A percentile compares a stretch with the other conserved stretches of the same genome.
phyloP scores from a whole-genome alignment of 2,329 filamentous ascomycete genomes.

The Albifimbria verrucaria region DNA sequence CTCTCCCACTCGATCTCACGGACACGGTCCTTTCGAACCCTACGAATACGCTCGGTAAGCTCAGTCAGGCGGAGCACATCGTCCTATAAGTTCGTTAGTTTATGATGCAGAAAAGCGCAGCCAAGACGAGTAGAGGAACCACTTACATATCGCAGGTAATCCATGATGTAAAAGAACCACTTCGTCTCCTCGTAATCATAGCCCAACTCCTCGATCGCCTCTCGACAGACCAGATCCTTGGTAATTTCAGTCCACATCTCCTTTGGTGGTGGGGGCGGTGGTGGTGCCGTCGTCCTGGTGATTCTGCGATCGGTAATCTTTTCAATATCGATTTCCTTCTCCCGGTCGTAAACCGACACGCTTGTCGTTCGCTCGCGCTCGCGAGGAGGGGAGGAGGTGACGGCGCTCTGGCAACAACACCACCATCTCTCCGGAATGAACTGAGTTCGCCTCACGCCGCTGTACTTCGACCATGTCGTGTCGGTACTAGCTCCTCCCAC shows the following conservation, averaged over 20 bases:
- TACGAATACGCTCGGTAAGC: slow-evolving; percentile 77
- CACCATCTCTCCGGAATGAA: slow-evolving; percentile 66
- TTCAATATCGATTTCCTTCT: slow-evolving; percentile 51
- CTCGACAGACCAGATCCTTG: slow-evolving; percentile 81
- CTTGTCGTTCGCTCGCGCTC: slow-evolving; percentile 37
- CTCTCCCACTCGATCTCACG: slow-evolving; percentile 58
- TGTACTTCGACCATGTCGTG: slow-evolving; percentile 75
- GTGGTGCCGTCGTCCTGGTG: slow-evolving; percentile 31
- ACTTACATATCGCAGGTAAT: slow-evolving; percentile 84
- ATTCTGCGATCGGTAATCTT: slow-evolving; percentile 52
- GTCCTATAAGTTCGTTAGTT: slow-evolving; percentile 56
- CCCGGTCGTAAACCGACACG: slow-evolving; percentile 43
- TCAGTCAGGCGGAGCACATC: slow-evolving; percentile 83
- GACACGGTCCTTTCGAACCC: slow-evolving; percentile 50
- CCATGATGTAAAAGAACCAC: slow-evolving; percentile 86
- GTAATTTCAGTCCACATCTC: slow-evolving; percentile 97
- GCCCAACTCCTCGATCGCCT: slow-evolving; percentile 79
- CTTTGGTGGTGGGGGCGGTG: slow-evolving; percentile 43
- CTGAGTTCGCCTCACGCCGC: slow-evolving; percentile 69
- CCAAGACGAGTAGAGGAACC: neutral
- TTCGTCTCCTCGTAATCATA: slow-evolving; percentile 92
- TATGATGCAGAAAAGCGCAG: neutral
- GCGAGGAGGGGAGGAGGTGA: slow-evolving; percentile 15
- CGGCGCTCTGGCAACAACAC: slow-evolving; percentile 11
- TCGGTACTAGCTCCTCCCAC: slow-evolving; percentile 72